Conservation (phyloP, 1,139 yeast species). For the Candida sanyaensis region DNA sequence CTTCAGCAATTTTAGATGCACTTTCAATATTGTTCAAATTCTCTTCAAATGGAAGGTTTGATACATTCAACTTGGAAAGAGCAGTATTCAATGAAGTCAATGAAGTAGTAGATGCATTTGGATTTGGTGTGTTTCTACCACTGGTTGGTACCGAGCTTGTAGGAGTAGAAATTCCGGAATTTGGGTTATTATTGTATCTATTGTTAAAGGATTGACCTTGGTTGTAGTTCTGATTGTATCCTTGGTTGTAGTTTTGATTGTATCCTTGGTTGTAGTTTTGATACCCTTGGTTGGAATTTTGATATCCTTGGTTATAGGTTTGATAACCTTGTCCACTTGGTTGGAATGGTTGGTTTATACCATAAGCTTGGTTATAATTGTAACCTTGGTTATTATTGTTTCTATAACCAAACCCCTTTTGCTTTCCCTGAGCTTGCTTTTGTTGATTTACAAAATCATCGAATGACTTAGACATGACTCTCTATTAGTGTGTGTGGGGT, state of each 20-base stretch:
- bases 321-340: slow-evolving; percentile 8
- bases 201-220: slow-evolving; percentile 13
- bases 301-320: slow-evolving; percentile 1
- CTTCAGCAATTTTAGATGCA: slow-evolving; percentile 63
- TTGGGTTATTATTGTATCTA: slow-evolving; percentile 10
- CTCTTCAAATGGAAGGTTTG: slow-evolving; percentile 68
- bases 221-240: slow-evolving; percentile 13
- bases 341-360: slow-evolving; percentile 6
- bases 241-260: slow-evolving; percentile 12
- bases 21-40: slow-evolving; percentile 56
- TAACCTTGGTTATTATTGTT: slow-evolving; percentile 11
- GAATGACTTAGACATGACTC: slow-evolving; percentile 26
- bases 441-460: slow-evolving; percentile 31
- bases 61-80: slow-evolving; percentile 57
- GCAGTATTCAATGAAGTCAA: slow-evolving; percentile 71
- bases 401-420: slow-evolving; percentile 26
- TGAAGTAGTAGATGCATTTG: slow-evolving; percentile 62
- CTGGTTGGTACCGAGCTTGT: slow-evolving; percentile 40
- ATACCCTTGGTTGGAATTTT: background rate
- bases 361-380: slow-evolving; percentile 4
- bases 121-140: slow-evolving; percentile 41
- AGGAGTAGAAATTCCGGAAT: slow-evolving; percentile 25
- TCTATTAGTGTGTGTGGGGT: background rate
- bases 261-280: slow-evolving; percentile 9
- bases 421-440: slow-evolving; percentile 23